Base-by-base conservation (phyloP, 1,284 basidiomycete genomes). In the Malassezia restricta region DNA sequence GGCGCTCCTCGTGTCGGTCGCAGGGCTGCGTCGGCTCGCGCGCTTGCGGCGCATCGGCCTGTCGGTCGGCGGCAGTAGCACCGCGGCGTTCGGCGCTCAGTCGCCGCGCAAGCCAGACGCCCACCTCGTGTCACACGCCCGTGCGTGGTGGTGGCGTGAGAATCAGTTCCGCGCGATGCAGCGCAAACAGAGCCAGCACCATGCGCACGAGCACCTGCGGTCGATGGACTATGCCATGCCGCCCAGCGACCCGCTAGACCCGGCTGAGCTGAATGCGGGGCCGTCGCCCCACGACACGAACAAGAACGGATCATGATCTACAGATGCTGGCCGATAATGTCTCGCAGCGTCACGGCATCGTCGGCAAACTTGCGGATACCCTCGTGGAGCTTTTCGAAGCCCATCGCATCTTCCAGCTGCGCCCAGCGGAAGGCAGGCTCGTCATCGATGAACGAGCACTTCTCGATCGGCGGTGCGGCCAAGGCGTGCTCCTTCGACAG, bases 361-460 rank as follows among this genome's bases (percentile, higher is more conserved):
- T 87, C 88, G 57, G 89, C 90, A 74, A 98, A 98, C 51, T 68
- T 68, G 43, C 60, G 57, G 79, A 95, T 94, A 71, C 92, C 92
- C 78, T 96, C 91, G 76, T 94, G 87, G 49, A 80, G 75, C 76
- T 75, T 73, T 57, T 66, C 64, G 54, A 61, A 65, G 51, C 68
- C 69, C 69, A 71, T 71, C 41, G 58, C 52, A 58, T 73, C 67
- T 55, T 68, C 81, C 72, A 94, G 82, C 49, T 98, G 83, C 12
- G 80, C 73, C 88, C 89, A 94, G 64, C 87, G 83, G 85, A 98
- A 98, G 73, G 87, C 86, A 59, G 90, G 77, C 80, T 98, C 87
- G 78, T 96, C 82, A 79, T 95, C 81, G 74, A 99, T 75, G 80
- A 75, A 96, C 40, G 82, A 78, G 53, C 90, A 85, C 78, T 94